A percentile compares a stretch with the other conserved stretches of the same genome.
phyloP scores from a whole-genome alignment of 2,329 filamentous ascomycete species.

The Cladophialophora carrionii region DNA sequence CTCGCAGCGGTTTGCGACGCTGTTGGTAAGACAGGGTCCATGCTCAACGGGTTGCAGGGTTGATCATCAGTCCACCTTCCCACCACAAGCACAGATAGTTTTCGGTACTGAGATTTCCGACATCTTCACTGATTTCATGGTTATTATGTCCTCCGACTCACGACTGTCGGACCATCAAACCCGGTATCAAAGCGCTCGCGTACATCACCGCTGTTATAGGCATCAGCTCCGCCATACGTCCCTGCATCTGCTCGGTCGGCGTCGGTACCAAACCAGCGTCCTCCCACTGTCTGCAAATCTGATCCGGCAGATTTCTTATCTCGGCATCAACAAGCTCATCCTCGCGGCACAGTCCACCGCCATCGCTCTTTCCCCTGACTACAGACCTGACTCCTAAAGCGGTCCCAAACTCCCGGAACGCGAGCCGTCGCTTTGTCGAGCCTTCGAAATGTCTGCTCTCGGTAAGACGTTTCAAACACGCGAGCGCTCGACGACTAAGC shows the following conservation, averaged over 20 bases:
- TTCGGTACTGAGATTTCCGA: neutral
- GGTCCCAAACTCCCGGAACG: conserved; percentile 61
- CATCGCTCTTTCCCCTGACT: neutral
- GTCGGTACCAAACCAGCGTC: conserved; percentile 28
- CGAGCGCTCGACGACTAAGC: conserved; percentile 40
- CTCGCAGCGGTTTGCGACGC: neutral
- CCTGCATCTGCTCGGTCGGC: conserved; percentile 42
- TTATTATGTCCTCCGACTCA: neutral
- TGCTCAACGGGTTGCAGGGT: neutral
- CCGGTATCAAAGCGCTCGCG: conserved; percentile 58
- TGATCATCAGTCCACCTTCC: neutral
- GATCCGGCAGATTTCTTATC: conserved; percentile 18
- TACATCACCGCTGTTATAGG: conserved; percentile 64
- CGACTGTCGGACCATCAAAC: conserved; percentile 41
- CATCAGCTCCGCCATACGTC: conserved; percentile 50
- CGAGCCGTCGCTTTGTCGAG: conserved; percentile 47
- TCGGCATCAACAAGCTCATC: conserved; percentile 14
- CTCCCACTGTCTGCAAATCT: conserved; percentile 30
- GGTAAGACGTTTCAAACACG: conserved; percentile 41
- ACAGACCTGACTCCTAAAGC: conserved; percentile 54
- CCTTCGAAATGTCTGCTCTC: conserved; percentile 44
- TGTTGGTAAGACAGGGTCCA: neutral
- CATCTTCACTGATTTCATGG: neutral
- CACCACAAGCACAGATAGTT: neutral
- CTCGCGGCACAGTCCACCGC: conserved; percentile 5